Evolutionary conservation across 2,329 filamentous ascomycete genomes (phyloP).

Genomic region (Neonectria magnoliae): DNA sequence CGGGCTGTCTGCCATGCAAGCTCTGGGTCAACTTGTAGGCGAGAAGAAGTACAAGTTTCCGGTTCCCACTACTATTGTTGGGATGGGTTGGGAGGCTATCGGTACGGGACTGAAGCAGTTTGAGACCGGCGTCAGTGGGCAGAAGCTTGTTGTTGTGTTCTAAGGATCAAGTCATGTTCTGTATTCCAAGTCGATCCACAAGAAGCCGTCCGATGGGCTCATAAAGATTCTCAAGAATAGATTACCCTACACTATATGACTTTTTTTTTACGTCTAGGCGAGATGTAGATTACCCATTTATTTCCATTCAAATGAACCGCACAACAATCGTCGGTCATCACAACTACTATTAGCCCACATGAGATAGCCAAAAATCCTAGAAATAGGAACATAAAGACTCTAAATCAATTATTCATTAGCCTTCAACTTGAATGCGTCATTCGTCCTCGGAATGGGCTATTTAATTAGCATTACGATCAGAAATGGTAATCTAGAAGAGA

Average conservation of each 20-base stretch:
- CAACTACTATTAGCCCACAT: background rate
- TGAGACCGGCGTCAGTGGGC: slow-evolving; percentile 26
- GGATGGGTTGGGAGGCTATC: slow-evolving; percentile 28
- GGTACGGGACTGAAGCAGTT: slow-evolving; percentile 25
- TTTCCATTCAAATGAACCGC: too few relatives aligned
- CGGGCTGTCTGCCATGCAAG: slow-evolving; percentile 25
- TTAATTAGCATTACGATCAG: too few relatives aligned
- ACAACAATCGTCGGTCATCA: background rate
- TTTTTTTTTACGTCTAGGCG: too few relatives aligned
- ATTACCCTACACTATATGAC: background rate
- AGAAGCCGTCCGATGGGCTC: background rate
- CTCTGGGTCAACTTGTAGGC: slow-evolving; percentile 22
- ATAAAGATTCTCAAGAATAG: background rate
- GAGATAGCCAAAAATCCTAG: background rate
- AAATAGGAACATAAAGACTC: background rate
- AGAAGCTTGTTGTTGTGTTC: slow-evolving; percentile 32
- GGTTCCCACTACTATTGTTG: slow-evolving; percentile 26
- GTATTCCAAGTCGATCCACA: background rate
- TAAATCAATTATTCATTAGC: too few relatives aligned
- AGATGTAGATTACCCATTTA: too few relatives aligned
- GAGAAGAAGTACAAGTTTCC: slow-evolving; percentile 26
- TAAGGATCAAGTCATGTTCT: background rate
- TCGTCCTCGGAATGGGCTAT: background rate
- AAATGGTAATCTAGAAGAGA: background rate
- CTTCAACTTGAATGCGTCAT: background rate